Percentiles rank a stretch among this genome's conserved stretches.
Evolutionary conservation across 2,329 filamentous ascomycete genomes (phyloP).

Genomic region (Fusarium sororula): DNA sequence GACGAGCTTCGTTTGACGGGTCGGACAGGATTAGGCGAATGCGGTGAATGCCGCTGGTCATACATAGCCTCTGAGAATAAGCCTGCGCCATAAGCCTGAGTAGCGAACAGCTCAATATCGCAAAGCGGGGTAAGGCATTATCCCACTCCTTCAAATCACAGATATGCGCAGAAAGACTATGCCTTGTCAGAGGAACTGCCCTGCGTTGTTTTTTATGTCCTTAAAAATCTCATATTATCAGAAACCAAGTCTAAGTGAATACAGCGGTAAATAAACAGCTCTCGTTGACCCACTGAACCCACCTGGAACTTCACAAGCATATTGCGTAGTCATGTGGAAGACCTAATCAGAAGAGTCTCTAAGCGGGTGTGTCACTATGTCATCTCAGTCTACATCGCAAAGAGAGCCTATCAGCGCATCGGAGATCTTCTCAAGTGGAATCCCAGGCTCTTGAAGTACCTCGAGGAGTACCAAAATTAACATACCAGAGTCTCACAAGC

Average conservation of each 20-base stretch:
- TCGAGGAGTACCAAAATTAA: not conserved
- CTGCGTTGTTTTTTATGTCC: accelerated
- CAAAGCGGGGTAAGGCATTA: not conserved
- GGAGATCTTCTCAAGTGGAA: not conserved
- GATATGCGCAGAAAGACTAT: not conserved
- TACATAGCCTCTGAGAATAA: not conserved
- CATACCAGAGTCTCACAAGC: not conserved
- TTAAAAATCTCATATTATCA: accelerated
- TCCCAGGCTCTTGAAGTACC: not conserved
- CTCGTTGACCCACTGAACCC: not conserved
- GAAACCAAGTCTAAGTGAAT: accelerated
- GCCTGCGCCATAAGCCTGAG: not conserved
- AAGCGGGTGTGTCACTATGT: accelerated
- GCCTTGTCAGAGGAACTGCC: not conserved
- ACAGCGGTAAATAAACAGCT: accelerated
- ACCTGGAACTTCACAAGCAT: too few species aligned
- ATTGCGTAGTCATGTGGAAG: too few species aligned
- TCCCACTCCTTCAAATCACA: too few species aligned
- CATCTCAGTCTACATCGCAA: not conserved
- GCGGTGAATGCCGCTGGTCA: accelerated
- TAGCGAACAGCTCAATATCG: accelerated
- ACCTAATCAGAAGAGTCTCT: not conserved
- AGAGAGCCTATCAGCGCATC: not conserved
- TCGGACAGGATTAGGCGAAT: accelerated
- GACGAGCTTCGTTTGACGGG: accelerated